These are phyloP conservation scores for Fusarium humuli DNA, from an alignment of 2,329 filamentous ascomycete genomes.

Conservation along the genomic window DNA sequence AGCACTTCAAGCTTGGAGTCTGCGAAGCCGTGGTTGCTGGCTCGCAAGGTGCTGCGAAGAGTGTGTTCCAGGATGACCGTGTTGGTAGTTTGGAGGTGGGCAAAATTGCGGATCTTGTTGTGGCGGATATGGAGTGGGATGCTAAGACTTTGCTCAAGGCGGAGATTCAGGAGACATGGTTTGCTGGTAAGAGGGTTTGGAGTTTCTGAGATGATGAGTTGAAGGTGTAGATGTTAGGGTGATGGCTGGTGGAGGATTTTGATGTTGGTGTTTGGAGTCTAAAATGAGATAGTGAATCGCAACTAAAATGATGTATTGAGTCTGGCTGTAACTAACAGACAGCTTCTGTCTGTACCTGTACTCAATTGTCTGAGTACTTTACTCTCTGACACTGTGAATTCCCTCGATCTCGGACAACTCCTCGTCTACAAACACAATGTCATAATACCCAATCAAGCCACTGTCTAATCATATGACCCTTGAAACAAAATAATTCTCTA, in stretches of 20 bases:
- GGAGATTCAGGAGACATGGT: slow-evolving; percentile 65
- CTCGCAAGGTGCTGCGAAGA: slow-evolving; percentile 64
- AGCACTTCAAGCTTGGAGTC: slow-evolving; percentile 62
- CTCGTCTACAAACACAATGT: background rate
- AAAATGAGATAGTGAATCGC: slow-evolving; percentile 5
- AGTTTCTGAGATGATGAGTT: slow-evolving; percentile 2
- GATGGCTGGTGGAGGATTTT: background rate
- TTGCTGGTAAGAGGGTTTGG: slow-evolving; percentile 58
- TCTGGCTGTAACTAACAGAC: background rate
- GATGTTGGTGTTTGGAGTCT: slow-evolving; percentile 20
- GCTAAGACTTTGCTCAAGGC: slow-evolving; percentile 59
- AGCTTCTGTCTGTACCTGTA: background rate
- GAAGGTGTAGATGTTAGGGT: background rate
- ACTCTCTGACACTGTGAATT: background rate
- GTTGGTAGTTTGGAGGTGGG: slow-evolving; percentile 64
- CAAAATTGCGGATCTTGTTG: slow-evolving; percentile 66
- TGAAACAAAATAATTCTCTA: background rate
- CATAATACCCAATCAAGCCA: background rate
- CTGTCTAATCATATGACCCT: slow-evolving; percentile 1
- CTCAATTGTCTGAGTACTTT: background rate
- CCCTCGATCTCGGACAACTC: background rate
- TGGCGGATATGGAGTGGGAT: slow-evolving; percentile 61
- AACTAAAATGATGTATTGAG: background rate
- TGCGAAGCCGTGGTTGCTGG: slow-evolving; percentile 64
- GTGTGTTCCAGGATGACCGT: slow-evolving; percentile 61